Base-by-base conservation (phyloP, 1,139 yeast species). In the Starmera stellimalicola region DNA sequence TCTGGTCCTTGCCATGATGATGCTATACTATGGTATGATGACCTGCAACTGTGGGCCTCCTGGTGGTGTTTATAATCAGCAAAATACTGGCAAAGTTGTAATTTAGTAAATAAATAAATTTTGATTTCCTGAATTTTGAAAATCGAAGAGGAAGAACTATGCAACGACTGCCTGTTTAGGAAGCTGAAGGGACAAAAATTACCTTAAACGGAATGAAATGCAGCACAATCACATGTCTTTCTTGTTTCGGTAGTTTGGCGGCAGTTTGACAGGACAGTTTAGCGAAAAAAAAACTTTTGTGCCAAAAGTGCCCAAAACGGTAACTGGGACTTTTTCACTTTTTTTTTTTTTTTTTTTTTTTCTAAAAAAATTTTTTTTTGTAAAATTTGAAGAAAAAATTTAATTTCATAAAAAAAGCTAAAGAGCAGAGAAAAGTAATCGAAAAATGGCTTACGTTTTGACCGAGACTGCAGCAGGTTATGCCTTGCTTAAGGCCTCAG, bases 391-490 rank as follows among this genome's bases (percentile, higher is more conserved):
- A 18, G 16, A 26, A 2, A 27, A 27, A 27, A 27, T 26, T 26
- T 26, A 14, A 10, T 20, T 20, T 20, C n/a, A n/a, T 20, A 7
- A 7, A 10, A 25, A 11, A 25, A 11, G 7, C 11, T 9, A 26
- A 7, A 12, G n/a, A 26, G 7, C 8, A 26, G n/a, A 11, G n/a
- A 6, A 27, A 12, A 11, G 7, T 6, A 14, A 17, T 27, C 11
- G 20, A 14, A 16, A 37, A 36, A 87, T 87, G 96, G 85, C 97
- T 50, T 87, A 75, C 73, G 91, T 91, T 55, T 77, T 91, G 60
- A 83, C 97, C 43, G 98, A 91, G 70, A 91, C 97, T 45, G 84
- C 97, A 46, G 98, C 98, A 37, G 98, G 98, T 58, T 91, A 91
- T 60, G 97, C 97, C 58, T 73, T 91, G 58, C 75, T 91, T 56